Conservation (phyloP, 768 basidiomycete species). For the Serendipita vermifera region DNA sequence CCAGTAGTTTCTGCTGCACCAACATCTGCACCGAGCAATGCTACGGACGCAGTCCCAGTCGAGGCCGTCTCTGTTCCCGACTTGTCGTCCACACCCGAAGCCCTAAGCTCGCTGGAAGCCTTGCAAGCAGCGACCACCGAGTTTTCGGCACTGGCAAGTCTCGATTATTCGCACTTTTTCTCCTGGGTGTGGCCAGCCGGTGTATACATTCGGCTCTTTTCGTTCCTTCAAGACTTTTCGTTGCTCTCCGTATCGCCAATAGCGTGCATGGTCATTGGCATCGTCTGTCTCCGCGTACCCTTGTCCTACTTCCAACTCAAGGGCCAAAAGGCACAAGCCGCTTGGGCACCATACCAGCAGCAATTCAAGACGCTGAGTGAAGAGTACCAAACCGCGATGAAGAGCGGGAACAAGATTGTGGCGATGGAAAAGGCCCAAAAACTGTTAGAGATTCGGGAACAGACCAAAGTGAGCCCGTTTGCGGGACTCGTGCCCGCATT, state of each 20-base stretch:
- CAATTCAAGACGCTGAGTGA: background rate
- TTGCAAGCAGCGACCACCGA: background rate
- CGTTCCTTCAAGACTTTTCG: background rate
- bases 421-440: too few relatives aligned
- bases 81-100: too few relatives aligned
- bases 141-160: background rate
- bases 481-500: background rate
- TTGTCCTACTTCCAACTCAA: background rate
- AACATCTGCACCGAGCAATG: too few relatives aligned
- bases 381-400: background rate
- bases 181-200: slow-evolving; percentile 5
- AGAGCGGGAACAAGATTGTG: background rate
- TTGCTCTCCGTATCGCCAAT: background rate
- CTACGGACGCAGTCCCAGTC: too few relatives aligned
- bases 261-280: background rate
- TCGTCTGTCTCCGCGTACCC: background rate
- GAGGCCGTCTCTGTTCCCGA: too few relatives aligned
- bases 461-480: background rate
- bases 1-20: too few relatives aligned
- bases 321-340: background rate
- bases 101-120: too few relatives aligned
- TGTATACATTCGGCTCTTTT: background rate
- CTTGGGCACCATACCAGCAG: background rate
- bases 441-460: background rate
- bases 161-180: slow-evolving; percentile 6